A percentile compares a stretch with the other conserved stretches of the same genome.
Evolutionary conservation across 2,329 filamentous ascomycete genomes (phyloP).

Genomic region (Alternaria brassicae): DNA sequence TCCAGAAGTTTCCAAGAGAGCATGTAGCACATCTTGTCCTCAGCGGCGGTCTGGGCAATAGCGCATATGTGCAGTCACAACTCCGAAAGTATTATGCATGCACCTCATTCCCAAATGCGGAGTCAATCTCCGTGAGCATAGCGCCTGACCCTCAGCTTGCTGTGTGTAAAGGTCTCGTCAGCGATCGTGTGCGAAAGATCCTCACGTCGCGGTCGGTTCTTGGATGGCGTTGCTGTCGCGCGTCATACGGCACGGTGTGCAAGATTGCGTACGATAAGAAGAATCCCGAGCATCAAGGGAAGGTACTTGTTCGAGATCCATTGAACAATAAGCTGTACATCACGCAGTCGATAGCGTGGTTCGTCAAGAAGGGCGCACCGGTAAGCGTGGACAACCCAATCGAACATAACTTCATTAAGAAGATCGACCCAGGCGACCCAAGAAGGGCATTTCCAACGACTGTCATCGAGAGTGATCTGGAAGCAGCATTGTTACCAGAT

Average conservation of each 20-base stretch:
- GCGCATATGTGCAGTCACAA: conserved; percentile 50
- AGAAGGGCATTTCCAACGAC: conserved; percentile 42
- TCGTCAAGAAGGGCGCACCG: conserved; percentile 46
- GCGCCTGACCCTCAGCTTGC: conserved; percentile 62
- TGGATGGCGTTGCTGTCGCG: conserved; percentile 48
- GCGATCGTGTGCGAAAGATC: conserved; percentile 60
- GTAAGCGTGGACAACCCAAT: conserved; percentile 45
- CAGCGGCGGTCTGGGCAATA: conserved; percentile 54
- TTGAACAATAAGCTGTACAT: conserved; percentile 48
- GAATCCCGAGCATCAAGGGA: conserved; percentile 41
- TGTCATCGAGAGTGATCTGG: conserved; percentile 39
- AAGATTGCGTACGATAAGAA: conserved; percentile 47
- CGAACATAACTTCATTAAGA: conserved; percentile 44
- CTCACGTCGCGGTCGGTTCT: conserved; percentile 55
- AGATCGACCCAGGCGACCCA: conserved; percentile 42
- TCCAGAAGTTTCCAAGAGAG: conserved; percentile 38
- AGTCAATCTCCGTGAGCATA: conserved; percentile 40
- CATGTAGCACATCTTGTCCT: conserved; percentile 50
- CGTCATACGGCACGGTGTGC: conserved; percentile 49
- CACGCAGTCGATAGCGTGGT: conserved; percentile 49
- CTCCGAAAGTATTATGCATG: conserved; percentile 46
- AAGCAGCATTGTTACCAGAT: conserved; percentile 32
- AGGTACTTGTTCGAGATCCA: conserved; percentile 35
- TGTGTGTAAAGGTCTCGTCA: conserved; percentile 62
- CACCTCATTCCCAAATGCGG: conserved; percentile 32